These are phyloP conservation scores for Podospora tetraspora DNA, from an alignment of 495 filamentous ascomycete species.

Conservation along the genomic window DNA sequence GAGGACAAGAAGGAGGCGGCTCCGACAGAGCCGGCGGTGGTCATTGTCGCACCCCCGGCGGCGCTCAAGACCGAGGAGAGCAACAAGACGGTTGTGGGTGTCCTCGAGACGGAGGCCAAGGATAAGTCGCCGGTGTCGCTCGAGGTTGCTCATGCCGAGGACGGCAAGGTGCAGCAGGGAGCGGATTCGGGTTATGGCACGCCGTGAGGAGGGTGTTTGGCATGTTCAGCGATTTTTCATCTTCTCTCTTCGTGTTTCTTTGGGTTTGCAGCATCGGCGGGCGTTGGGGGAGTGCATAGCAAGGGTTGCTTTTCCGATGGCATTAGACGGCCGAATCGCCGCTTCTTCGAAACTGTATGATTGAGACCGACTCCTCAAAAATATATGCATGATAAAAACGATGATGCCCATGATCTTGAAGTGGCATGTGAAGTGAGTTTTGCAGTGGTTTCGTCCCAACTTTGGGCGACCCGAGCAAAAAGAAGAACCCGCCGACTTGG, in stretches of 20 bases:
- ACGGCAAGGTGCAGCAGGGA: constrained; percentile 11
- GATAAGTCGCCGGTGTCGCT: background rate
- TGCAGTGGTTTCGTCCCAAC: background rate
- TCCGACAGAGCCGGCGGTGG: background rate
- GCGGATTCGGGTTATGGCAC: constrained; percentile 34
- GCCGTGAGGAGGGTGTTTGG: background rate
- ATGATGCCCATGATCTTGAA: background rate
- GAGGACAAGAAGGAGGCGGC: background rate
- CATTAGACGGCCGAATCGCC: background rate
- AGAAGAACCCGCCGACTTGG: background rate
- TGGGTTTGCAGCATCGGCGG: background rate
- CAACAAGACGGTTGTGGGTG: constrained; percentile 3
- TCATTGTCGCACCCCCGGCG: constrained; percentile 2
- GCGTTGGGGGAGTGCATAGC: background rate
- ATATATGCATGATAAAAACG: background rate
- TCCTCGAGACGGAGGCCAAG: background rate
- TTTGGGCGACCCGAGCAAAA: background rate
- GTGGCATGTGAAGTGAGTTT: background rate
- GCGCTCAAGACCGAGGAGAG: constrained; percentile 7
- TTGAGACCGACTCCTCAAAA: background rate
- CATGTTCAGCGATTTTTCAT: background rate
- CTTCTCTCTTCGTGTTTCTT: background rate
- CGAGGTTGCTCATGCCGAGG: constrained; percentile 7
- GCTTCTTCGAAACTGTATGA: background rate
- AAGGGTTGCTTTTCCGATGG: background rate